Evolutionary conservation across 169 alveolate genomes (phyloP), one percentile per base, ranked within the genome.

Genomic region (Eimeria tenella): DNA sequence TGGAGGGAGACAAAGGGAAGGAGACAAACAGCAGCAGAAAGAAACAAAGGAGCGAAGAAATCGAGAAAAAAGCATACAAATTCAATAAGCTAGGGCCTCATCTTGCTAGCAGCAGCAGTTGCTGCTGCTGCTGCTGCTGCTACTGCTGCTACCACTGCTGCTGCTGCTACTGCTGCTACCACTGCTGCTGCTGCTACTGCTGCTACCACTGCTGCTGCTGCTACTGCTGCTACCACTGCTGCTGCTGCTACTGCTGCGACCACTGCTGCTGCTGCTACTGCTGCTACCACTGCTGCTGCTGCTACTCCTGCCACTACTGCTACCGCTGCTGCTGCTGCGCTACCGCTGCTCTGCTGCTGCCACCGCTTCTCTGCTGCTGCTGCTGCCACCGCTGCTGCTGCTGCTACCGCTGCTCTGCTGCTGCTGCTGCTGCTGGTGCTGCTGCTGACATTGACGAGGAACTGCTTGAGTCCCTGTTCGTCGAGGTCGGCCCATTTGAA

Each of bases 391-490:
- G 42, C 42, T 31, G 42, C 42, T 31, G 42, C 42, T 31, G 42
- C 42, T 31, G 42, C 42, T 31, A 31, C 42, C 42, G 42, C 42
- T 31, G 42, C 42, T 31, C 42, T 65, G 15, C 21, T 65, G 74
- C 74, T 65, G 74, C 74, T 65, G 74, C 74, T 65, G 74, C 74
- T 65, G 42, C 42, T 31, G 42, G 4, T 31, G 42, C 42, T 1
- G 42, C 2, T 58, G 11, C 97, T 97, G 62, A 97, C 97, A 77
- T 95, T 86, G 19, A 97, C 95, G 75, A 97, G 94, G 93, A 97
- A 97, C 74, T 95, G 94, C 53, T 94, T 95, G 90, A 97, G 95
- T 19, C 96, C 98, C 73, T 97, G 98, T 68, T 92, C 95, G 73
- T 96, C 95, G 9, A 97, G 95, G 65, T 94, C 97, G 25, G 86